These are phyloP conservation scores for Trichopus zeylanicus DNA, from an alignment of 116 monocot genomes.

Conservation along the genomic window DNA sequence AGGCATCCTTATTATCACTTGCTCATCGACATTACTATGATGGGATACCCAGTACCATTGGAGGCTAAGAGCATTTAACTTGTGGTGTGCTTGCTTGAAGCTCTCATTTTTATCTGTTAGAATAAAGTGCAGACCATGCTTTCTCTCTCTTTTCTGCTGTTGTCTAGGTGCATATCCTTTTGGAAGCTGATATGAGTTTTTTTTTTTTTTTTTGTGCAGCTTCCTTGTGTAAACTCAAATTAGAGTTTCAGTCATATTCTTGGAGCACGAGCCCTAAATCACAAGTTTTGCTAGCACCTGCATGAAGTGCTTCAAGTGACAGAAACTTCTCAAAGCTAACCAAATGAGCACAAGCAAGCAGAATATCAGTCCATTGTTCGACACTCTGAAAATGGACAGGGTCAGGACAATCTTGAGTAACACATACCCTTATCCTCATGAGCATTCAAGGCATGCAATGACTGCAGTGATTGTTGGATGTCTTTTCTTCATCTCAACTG, in stretches of 20 bases:
- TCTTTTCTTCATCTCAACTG: constrained; percentile 95
- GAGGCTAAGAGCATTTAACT: no score
- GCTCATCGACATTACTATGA: no score
- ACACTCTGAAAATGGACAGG: constrained; percentile 71
- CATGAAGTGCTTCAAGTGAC: not conserved
- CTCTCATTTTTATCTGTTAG: no score
- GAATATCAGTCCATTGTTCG: constrained; percentile 48
- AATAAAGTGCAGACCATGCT: no score
- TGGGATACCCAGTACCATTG: no score
- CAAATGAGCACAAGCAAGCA: constrained; percentile 42
- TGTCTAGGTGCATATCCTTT: not conserved
- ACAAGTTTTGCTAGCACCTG: not conserved
- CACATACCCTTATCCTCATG: constrained; percentile 90
- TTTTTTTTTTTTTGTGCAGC: no score
- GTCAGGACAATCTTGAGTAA: constrained; percentile 84
- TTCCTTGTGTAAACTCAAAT: no score
- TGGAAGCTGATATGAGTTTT: not conserved
- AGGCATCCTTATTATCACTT: no score
- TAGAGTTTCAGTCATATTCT: no score
- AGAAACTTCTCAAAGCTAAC: not conserved
- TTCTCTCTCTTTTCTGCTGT: not conserved
- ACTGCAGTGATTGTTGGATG: constrained; percentile 77
- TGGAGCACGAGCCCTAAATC: no score
- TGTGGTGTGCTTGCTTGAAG: no score
- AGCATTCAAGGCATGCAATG: constrained; percentile 87